Conservation (phyloP, 106 monocot species). For the Cymbidium sinense region DNA sequence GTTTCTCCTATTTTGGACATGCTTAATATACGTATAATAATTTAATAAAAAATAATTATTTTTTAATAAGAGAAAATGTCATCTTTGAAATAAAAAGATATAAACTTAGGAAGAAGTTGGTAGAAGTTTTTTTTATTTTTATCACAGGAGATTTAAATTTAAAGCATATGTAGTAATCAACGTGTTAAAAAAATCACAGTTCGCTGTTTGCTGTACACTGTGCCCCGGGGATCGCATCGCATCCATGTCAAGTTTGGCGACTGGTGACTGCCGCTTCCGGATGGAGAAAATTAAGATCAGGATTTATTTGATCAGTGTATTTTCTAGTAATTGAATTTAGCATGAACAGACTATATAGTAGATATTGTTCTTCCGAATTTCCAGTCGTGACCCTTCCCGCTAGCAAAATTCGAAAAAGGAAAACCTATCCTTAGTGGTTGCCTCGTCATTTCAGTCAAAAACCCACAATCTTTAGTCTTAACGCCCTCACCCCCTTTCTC, state of each 20-base stretch:
- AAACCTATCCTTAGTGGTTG: background rate
- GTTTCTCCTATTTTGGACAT: too few species aligned
- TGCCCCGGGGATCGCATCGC: background rate
- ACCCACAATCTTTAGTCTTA: background rate
- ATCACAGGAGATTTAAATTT: too few species aligned
- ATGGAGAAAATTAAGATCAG: background rate
- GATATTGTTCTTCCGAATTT: background rate
- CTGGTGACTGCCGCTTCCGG: background rate
- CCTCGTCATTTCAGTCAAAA: background rate
- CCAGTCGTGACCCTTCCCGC: background rate
- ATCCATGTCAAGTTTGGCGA: background rate
- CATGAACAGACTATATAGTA: background rate
- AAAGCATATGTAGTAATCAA: too few species aligned
- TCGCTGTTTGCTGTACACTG: background rate
- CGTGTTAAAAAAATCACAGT: too few species aligned
- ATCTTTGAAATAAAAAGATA: too few species aligned
- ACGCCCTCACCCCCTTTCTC: background rate
- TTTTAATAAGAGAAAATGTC: too few species aligned
- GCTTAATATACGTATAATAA: too few species aligned
- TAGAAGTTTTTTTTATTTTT: too few species aligned
- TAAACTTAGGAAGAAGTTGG: too few species aligned
- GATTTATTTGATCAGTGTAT: too few species aligned
- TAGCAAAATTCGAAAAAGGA: background rate
- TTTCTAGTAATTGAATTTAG: too few species aligned
- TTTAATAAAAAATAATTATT: too few species aligned